Evolutionary conservation across 1,284 basidiomycete species (phyloP).

Genomic region (Cystobasidium slooffiae): DNA sequence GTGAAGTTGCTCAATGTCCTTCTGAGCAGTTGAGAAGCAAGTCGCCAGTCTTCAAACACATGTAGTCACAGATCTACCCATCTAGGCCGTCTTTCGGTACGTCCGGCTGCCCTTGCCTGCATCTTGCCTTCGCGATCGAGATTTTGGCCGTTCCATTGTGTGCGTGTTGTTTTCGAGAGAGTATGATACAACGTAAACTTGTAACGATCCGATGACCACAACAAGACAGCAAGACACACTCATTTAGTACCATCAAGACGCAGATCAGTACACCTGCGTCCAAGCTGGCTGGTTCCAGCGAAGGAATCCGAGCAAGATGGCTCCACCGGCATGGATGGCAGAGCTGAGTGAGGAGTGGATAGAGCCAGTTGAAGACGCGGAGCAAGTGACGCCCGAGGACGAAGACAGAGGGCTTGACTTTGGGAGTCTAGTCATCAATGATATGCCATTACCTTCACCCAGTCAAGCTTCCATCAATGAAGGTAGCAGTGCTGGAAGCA

Average conservation of each 20-base stretch:
- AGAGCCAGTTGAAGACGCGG: conserved; percentile 20
- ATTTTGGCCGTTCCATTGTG: too few species aligned
- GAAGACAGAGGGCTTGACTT: conserved; percentile 13
- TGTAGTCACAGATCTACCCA: too few species aligned
- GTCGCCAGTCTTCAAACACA: too few species aligned
- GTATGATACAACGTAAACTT: too few species aligned
- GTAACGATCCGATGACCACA: too few species aligned
- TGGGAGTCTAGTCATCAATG: conserved; percentile 37
- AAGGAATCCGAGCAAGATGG: not conserved
- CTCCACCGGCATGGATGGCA: conserved; percentile 32
- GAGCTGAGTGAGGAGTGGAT: conserved; percentile 36
- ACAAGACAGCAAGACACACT: too few species aligned
- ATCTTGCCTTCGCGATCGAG: too few species aligned
- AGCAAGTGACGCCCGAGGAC: not conserved
- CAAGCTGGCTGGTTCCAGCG: conserved; percentile 13
- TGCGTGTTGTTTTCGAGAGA: too few species aligned
- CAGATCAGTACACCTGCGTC: not conserved
- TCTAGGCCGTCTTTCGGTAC: too few species aligned
- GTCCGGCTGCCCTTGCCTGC: too few species aligned
- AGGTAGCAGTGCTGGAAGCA: not conserved
- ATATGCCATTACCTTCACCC: conserved; percentile 6
- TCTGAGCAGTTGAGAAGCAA: too few species aligned
- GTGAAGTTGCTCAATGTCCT: too few species aligned
- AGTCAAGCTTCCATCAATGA: not conserved
- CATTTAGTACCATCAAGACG: not conserved